Evolutionary conservation across 257 asterid genomes (phyloP), one percentile per base, ranked within the genome.

Genomic region (Lavandula angustifolia): DNA sequence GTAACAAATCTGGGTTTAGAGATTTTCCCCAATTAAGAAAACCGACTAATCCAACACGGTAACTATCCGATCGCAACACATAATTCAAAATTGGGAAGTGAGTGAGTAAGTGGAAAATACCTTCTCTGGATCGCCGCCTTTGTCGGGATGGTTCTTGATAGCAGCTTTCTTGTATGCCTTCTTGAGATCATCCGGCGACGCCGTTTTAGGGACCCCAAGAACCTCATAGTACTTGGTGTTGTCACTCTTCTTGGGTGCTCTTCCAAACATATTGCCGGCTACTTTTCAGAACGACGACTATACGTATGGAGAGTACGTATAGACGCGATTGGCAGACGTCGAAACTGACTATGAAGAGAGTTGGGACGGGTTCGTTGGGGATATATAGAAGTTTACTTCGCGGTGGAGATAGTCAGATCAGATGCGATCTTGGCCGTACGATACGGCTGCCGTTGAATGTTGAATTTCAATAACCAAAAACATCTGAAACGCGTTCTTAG

Each of bases 41-140:
- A 9, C 9, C 27, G 27, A 22, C 8, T 14, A 56, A 56, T 56
- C 11, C 11, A 29, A 53, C 8, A 29, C 41, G 2, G 12, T 54
- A 6, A 22, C 27, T 22, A 22, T 3, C 62, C 46, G 62, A 56
- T 34, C 37, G n/a, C 14, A 51, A 51, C 10, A 22, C 56, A 4
- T 5, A 50, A 50, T 17, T 22, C 27, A 22, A 22, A 22, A 22
- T 22, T 22, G 27, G 27, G 2, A 22, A 22, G 2, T 22, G 27
- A 22, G 27, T 22, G 27, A 22, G 1, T 22, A 22, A 22, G 27
- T 22, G 27, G 27, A 22, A 22, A 22, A 6, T 70, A 75, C 96
- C 95, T 88, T 88, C 54, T 88, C 95, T 9, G 96, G 96, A 22
- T 88, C 95, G 9, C 96, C 95, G 11, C 96, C 95, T 81, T 88